Percentiles rank a stretch among this genome's conserved stretches.
Conservation (phyloP, 192 early-diverging fungal species). For the Rhizoclosmatium sp. region DNA sequence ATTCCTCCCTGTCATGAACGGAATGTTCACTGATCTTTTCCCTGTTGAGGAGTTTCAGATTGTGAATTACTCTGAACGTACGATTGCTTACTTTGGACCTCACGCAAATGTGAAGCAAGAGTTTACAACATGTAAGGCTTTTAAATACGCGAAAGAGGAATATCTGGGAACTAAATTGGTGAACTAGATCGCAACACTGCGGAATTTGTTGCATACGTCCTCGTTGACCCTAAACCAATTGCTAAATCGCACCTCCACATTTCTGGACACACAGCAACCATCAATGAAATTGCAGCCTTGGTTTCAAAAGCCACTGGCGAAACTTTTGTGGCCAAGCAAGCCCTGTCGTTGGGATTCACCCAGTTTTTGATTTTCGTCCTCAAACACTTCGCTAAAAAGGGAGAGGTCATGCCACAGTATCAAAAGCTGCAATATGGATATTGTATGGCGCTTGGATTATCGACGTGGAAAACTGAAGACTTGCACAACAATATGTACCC, state of each 20-base stretch:
- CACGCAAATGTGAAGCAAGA: background rate
- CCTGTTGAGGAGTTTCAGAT: background rate
- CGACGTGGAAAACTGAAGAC: background rate
- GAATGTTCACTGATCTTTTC: background rate
- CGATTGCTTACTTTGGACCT: background rate
- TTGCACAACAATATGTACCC: background rate
- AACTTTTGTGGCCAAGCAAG: background rate
- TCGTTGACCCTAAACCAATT: background rate
- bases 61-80: background rate
- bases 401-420: background rate
- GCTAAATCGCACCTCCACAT: background rate
- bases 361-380: background rate
- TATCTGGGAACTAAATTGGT: too few relatives aligned
- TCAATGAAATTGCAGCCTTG: background rate
- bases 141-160: too few relatives aligned
- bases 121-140: background rate
- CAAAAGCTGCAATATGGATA: background rate
- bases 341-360: background rate
- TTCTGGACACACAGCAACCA: background rate
- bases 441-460: background rate
- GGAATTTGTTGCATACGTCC: background rate
- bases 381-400: background rate
- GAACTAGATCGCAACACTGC: background rate
- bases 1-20: background rate
- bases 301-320: background rate